These are phyloP conservation scores for Cadophora sp. DNA, from an alignment of 2,329 filamentous ascomycete genomes.

Conservation along the genomic window DNA sequence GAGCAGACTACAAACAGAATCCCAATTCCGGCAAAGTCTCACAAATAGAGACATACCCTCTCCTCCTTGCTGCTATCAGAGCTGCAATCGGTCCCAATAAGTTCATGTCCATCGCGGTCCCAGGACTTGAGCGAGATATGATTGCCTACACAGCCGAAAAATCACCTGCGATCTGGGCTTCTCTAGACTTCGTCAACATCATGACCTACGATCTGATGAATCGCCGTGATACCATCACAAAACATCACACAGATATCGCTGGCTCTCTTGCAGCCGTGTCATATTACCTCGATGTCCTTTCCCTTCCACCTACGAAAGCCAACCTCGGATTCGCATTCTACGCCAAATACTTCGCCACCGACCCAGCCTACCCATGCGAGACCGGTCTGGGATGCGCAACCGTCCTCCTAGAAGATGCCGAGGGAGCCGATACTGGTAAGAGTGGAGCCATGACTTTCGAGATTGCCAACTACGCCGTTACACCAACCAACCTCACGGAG, in stretches of 20 bases:
- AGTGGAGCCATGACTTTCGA: slow-evolving; percentile 31
- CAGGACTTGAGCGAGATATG: slow-evolving; percentile 69
- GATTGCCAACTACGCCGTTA: slow-evolving; percentile 48
- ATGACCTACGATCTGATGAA: slow-evolving; percentile 78
- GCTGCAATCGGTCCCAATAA: slow-evolving; percentile 61
- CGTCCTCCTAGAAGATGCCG: slow-evolving; percentile 61
- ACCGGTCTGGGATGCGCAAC: slow-evolving; percentile 62
- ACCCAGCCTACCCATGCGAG: slow-evolving; percentile 48
- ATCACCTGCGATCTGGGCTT: slow-evolving; percentile 62
- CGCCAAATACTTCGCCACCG: slow-evolving; percentile 66
- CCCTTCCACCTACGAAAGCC: slow-evolving; percentile 55
- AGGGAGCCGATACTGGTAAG: slow-evolving; percentile 58
- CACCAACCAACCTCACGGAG: slow-evolving; percentile 30
- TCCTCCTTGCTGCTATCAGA: slow-evolving; percentile 65
- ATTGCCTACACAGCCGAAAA: slow-evolving; percentile 68
- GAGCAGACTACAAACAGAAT: slow-evolving; percentile 70
- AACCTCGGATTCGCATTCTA: slow-evolving; percentile 74
- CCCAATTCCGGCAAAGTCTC: slow-evolving; percentile 65
- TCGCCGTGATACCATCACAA: slow-evolving; percentile 67
- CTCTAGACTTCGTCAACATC: slow-evolving; percentile 72
- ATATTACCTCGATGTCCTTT: slow-evolving; percentile 60
- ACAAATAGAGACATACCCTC: slow-evolving; percentile 69
- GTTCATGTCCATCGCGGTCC: slow-evolving; percentile 71
- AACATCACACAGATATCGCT: slow-evolving; percentile 67
- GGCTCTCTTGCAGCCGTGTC: slow-evolving; percentile 62